phyloP scores from a whole-genome alignment of 495 filamentous ascomycete species.

The Hypoxylon rickii region DNA sequence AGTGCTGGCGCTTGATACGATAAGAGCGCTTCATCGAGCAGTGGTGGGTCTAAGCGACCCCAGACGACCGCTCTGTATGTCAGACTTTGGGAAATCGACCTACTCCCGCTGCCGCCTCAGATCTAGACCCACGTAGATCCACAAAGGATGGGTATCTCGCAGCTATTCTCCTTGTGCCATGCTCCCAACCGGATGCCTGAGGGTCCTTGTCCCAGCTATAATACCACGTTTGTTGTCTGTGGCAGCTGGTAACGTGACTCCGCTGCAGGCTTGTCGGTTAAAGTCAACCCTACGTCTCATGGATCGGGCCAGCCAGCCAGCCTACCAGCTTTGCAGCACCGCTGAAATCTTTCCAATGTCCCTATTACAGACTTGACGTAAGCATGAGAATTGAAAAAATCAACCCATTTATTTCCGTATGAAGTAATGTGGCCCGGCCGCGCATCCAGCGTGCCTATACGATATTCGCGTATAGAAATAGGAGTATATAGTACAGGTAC shows the following conservation, averaged over 20 bases:
- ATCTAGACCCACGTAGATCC: conserved; percentile 34
- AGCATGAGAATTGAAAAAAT: conserved; percentile 6
- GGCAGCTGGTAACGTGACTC: conserved; percentile 31
- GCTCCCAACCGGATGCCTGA: conserved; percentile 12
- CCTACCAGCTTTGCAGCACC: neutral
- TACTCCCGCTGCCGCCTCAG: conserved; percentile 16
- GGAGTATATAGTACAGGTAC: neutral
- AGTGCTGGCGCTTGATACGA: conserved; percentile 15
- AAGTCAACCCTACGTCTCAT: conserved; percentile 22
- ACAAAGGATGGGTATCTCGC: conserved; percentile 29
- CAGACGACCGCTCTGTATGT: conserved; percentile 25
- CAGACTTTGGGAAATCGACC: conserved; percentile 23
- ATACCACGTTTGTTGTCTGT: conserved; percentile 20
- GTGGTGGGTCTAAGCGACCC: conserved; percentile 19
- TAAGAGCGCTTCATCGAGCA: conserved; percentile 20
- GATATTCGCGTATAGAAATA: neutral
- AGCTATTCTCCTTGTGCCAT: conserved; percentile 19
- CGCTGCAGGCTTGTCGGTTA: conserved; percentile 29
- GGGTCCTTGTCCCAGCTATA: conserved; percentile 11
- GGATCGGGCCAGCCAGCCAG: conserved; percentile 18
- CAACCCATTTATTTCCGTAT: conserved; percentile 15
- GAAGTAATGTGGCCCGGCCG: conserved; percentile 17
- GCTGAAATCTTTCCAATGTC: neutral
- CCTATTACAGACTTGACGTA: conserved; percentile 19
- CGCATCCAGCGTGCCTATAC: conserved; percentile 13